Conservation (phyloP, 805 yeast species). For the Lachancea waltii region DNA sequence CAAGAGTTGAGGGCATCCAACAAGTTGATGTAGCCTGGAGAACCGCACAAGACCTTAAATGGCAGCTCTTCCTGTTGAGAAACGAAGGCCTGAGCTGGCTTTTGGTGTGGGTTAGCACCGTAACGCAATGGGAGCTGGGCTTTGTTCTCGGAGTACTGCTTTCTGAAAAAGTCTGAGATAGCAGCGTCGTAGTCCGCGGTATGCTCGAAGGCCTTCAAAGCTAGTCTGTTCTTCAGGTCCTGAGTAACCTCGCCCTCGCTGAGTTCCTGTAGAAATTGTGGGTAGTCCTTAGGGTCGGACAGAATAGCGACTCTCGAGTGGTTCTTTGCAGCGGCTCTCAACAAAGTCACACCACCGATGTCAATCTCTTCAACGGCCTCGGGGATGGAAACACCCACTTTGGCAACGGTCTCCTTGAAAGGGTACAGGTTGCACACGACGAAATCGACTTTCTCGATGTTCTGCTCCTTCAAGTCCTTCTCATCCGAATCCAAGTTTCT, state of each 20-base stretch:
- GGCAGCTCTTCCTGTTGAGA: conserved; percentile 81
- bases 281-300: conserved; percentile 91
- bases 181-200: conserved; percentile 97
- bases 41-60: conserved; percentile 86
- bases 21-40: conserved; percentile 96
- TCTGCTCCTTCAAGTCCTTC: conserved; percentile 78
- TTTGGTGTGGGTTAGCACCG: conserved; percentile 99
- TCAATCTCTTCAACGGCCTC: conserved; percentile 99
- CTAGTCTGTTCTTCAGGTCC: conserved; percentile 73
- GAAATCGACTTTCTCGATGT: conserved; percentile 91
- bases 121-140: conserved; percentile 93
- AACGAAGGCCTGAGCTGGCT: conserved; percentile 96
- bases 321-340: conserved; percentile 98
- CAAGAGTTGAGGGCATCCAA: conserved; percentile 96
- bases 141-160: conserved; percentile 84
- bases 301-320: conserved; percentile 93
- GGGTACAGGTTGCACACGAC: conserved; percentile 98
- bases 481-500: conserved; percentile 89
- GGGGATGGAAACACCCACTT: conserved; percentile 88
- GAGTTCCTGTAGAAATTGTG: conserved; percentile 78
- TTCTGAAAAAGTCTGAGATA: conserved; percentile 95
- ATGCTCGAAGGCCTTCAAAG: conserved; percentile 95
- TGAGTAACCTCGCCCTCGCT: conserved; percentile 62
- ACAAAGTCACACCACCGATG: conserved; percentile 94
- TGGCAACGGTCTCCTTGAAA: conserved; percentile 93